Evolutionary conservation across 2,329 filamentous ascomycete genomes (phyloP).

Genomic region (Ciborinia camelliae): DNA sequence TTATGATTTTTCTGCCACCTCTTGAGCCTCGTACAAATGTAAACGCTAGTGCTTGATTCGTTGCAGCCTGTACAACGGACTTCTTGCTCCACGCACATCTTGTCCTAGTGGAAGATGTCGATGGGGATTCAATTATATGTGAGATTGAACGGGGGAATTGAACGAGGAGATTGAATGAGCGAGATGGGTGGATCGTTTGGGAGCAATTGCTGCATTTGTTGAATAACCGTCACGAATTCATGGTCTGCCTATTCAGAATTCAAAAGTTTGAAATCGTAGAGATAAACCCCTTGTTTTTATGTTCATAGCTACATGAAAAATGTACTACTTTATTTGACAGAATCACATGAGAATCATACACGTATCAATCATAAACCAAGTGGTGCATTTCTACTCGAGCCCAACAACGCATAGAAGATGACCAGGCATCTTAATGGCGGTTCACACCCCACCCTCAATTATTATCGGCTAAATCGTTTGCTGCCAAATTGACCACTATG

Average conservation of each 20-base stretch:
- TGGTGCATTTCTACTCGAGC: slow-evolving; percentile 8
- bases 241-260: not conserved
- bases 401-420: slow-evolving; percentile 11
- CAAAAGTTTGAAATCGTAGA: slow-evolving; percentile 13
- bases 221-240: slow-evolving; percentile 3
- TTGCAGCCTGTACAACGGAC: slow-evolving; percentile 18
- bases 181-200: not conserved
- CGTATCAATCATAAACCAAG: slow-evolving; percentile 13
- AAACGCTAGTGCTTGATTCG: slow-evolving; percentile 15
- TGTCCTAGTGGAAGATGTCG: not conserved
- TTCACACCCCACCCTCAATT: slow-evolving; percentile 6
- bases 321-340: not conserved
- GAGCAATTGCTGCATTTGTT: not conserved
- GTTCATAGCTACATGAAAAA: not conserved
- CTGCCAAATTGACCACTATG: not conserved
- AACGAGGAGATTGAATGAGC: not conserved
- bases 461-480: not conserved
- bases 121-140: not conserved
- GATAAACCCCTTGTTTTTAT: not conserved
- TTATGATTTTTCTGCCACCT: slow-evolving; percentile 17
- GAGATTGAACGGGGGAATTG: not conserved
- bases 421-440: not conserved
- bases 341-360: slow-evolving; percentile 7
- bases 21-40: slow-evolving; percentile 17
- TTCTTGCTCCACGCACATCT: slow-evolving; percentile 17